Evolutionary conservation across 1,139 yeast species (phyloP), one percentile per base, ranked within the genome.

Genomic region (Blastobotrys malaysiensis): DNA sequence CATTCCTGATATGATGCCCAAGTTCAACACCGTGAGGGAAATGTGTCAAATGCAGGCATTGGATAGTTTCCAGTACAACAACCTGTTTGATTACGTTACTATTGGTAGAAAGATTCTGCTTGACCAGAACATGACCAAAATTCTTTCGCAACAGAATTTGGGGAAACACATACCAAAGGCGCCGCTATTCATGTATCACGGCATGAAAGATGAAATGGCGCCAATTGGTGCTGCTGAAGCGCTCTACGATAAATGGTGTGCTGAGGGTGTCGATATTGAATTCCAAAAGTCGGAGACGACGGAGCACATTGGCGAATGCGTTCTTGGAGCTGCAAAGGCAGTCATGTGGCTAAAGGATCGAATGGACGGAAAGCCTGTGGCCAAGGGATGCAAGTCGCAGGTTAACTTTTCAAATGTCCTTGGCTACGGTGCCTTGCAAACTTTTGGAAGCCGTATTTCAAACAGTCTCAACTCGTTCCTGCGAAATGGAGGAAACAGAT

Each of bases 151-250:
- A 57, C 36, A 56, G 52, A 39, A 55, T 59, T 26, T 59, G 59
- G 65, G 63, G n/a, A 52, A 51, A 14, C n/a, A 46, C 13, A 44
- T 56, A 1, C 72, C 71, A 45, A 45, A 52, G 52, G 53, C 56
- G 47, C 62, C 71, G 49, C 20, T 65, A 52, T 56, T 55, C 51
- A 56, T 67, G n/a, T 67, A 68, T 57, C 69, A 68, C 45, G 69
- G 69, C n/a, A 52, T 58, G 36, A 48, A 52, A 14, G 73, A 69
- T 55, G 63, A 61, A 45, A 57, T 65, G 9, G 66, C 63, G 11
- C 61, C 63, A 19, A 52, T 57, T 22, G 52, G 45, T 5, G 59
- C 55, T 19, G 67, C 65, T 18, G 64, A 62, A 19, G 39, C 45
- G 11, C 46, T 60, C 3, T 57, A 60, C 31, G 51, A 59, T 49